Evolutionary conservation across 2,329 filamentous ascomycete species (phyloP).

Genomic region (Dactylellina leptospora): DNA sequence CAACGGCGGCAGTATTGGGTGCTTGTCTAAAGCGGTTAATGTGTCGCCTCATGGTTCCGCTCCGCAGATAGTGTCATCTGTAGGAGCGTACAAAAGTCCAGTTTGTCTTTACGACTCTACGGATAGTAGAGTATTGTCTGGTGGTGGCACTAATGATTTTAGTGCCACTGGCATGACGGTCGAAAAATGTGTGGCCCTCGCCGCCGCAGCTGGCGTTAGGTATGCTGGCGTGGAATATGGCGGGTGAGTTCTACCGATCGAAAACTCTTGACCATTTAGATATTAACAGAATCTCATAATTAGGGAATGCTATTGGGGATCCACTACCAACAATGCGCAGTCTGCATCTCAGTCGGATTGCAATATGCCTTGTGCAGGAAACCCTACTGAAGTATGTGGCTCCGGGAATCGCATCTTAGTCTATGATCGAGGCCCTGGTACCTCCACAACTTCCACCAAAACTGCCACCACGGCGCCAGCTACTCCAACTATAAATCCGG

Average conservation of each 20-base stretch:
- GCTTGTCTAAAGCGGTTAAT: constrained; percentile 21
- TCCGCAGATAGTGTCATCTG: not conserved
- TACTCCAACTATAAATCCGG: not conserved
- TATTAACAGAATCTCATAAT: constrained; percentile 50
- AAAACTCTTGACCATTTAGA: not conserved
- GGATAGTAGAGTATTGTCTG: not conserved
- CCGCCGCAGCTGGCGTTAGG: constrained; percentile 57
- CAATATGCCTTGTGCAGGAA: constrained; percentile 16
- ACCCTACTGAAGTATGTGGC: not conserved
- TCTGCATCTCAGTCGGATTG: constrained; percentile 3
- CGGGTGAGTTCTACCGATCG: not conserved
- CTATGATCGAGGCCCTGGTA: not conserved
- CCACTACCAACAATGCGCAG: constrained; percentile 33
- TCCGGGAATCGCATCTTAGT: constrained; percentile 4
- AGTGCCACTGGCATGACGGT: constrained; percentile 13
- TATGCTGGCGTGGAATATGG: constrained; percentile 60
- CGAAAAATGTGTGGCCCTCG: constrained; percentile 15
- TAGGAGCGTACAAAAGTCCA: not conserved
- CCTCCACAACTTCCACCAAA: not conserved
- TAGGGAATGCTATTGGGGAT: constrained; percentile 61
- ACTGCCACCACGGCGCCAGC: not conserved
- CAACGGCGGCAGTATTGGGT: constrained; percentile 16
- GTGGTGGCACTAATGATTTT: not conserved
- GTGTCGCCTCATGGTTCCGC: constrained; percentile 14
- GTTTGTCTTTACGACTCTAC: constrained; percentile 15